Conservation (phyloP, 352 stramenopile species). For the Pythium graminicola region DNA sequence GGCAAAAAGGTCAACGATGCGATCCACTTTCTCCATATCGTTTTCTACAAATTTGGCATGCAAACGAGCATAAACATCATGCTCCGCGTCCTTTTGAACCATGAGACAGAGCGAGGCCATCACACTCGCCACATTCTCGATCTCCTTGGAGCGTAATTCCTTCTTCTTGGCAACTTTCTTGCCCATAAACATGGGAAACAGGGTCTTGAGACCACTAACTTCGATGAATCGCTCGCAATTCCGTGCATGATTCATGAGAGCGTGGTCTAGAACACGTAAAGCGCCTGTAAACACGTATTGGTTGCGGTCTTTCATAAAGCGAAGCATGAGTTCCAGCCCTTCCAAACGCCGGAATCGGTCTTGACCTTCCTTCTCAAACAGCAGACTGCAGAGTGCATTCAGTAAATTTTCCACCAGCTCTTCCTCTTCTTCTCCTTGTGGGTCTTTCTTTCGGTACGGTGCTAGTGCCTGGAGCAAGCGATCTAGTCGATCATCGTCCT, state of each 20-base stretch:
- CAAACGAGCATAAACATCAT: slow-evolving; percentile 56
- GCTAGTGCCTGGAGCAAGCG: slow-evolving; percentile 72
- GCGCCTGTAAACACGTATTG: slow-evolving; percentile 47
- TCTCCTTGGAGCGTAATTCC: slow-evolving; percentile 34
- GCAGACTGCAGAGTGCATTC: slow-evolving; percentile 58
- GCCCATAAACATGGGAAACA: slow-evolving; percentile 49
- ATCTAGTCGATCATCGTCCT: slow-evolving; percentile 67
- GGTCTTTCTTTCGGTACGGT: slow-evolving; percentile 67
- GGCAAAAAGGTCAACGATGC: slow-evolving; percentile 66
- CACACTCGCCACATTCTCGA: slow-evolving; percentile 62
- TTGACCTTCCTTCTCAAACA: slow-evolving; percentile 33
- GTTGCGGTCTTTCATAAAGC: slow-evolving; percentile 86
- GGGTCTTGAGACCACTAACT: slow-evolving; percentile 37
- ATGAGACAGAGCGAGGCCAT: slow-evolving; percentile 59
- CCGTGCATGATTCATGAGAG: slow-evolving; percentile 26
- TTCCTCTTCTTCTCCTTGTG: slow-evolving; percentile 51
- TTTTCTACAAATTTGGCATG: slow-evolving; percentile 81
- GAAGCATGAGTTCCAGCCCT: slow-evolving; percentile 89
- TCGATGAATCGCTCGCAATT: slow-evolving; percentile 46
- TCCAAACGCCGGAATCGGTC: slow-evolving; percentile 41
- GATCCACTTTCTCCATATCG: slow-evolving; percentile 78
- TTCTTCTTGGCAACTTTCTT: slow-evolving; percentile 27
- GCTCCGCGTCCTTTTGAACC: slow-evolving; percentile 35
- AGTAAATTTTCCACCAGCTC: slow-evolving; percentile 90
- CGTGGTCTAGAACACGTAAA: slow-evolving; percentile 34